phyloP scores from a whole-genome alignment of 108 stramenopile species.

The Hondaea fermentalgiana region DNA sequence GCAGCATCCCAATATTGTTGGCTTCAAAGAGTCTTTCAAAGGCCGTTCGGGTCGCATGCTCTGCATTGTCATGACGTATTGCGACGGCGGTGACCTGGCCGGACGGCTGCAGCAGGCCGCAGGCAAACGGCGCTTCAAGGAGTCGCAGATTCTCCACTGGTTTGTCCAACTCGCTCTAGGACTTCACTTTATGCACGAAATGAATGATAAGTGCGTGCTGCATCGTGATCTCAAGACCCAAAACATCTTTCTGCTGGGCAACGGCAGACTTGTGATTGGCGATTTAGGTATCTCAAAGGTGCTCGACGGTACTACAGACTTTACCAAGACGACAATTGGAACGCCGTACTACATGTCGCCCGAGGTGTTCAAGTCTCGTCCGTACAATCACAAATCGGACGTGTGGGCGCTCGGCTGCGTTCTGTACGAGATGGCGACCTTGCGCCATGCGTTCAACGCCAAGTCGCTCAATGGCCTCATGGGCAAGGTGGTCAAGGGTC shows the following conservation, averaged over 20 bases:
- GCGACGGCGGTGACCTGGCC: constrained; percentile 48
- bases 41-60: constrained; percentile 19
- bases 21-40: constrained; percentile 37
- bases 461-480: constrained; percentile 35
- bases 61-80: constrained; percentile 52
- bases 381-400: constrained; percentile 48
- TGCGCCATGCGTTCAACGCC: constrained; percentile 50
- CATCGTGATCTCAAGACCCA: constrained; percentile 51
- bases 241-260: constrained; percentile 49
- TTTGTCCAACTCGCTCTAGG: constrained; percentile 48
- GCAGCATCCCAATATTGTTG: constrained; percentile 57
- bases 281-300: constrained; percentile 58
- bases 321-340: constrained; percentile 56
- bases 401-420: constrained; percentile 54
- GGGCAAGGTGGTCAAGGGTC: constrained; percentile 33
- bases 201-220: constrained; percentile 21
- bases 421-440: constrained; percentile 48
- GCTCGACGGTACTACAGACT: constrained; percentile 54
- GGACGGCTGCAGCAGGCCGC: constrained; percentile 8
- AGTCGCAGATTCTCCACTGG: constrained; percentile 42
- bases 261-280: constrained; percentile 53
- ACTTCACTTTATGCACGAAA: constrained; percentile 43
- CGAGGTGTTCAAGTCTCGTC: constrained; percentile 47
- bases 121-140: constrained; percentile 27
- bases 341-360: constrained; percentile 57